A percentile compares a stretch with the other conserved stretches of the same genome.
phyloP scores from a whole-genome alignment of 2,329 filamentous ascomycete species.

The Xylaria hypoxylon region DNA sequence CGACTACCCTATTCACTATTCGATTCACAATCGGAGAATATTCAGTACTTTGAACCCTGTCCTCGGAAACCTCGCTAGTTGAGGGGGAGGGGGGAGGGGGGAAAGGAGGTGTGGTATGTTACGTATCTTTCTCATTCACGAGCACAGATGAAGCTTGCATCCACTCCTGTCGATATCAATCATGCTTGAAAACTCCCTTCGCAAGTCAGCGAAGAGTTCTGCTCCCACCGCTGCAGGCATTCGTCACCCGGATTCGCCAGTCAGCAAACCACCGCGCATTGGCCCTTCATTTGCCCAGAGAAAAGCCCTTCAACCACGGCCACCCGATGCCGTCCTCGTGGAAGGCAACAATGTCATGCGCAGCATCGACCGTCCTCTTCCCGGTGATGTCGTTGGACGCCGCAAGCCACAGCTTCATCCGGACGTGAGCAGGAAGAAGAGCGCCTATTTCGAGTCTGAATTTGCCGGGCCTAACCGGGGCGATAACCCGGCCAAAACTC shows the following conservation, averaged over 20 bases:
- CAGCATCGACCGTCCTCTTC: conserved; percentile 55
- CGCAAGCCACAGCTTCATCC: conserved; percentile 51
- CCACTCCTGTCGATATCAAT: not conserved
- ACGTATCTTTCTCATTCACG: not conserved
- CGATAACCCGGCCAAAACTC: conserved; percentile 55
- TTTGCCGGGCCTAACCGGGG: conserved; percentile 53
- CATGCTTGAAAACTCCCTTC: conserved; percentile 33
- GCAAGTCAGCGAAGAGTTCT: conserved; percentile 17
- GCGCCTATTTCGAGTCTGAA: conserved; percentile 60
- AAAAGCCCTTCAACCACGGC: conserved; percentile 44
- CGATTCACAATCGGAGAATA: not conserved
- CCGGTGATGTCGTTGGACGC: conserved; percentile 53
- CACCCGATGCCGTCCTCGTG: conserved; percentile 49
- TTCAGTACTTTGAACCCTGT: not conserved
- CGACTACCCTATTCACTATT: not conserved
- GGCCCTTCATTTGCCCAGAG: conserved; percentile 51
- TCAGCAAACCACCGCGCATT: conserved; percentile 32
- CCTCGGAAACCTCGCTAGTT: not conserved
- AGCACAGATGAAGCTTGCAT: not conserved
- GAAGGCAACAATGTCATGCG: conserved; percentile 55
- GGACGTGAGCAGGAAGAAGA: conserved; percentile 54
- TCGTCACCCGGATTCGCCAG: conserved; percentile 42
- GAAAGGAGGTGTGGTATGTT: not conserved
- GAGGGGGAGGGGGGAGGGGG: too few relatives aligned
- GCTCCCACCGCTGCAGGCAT: conserved; percentile 14